Base-by-base conservation (phyloP, 768 basidiomycete genomes). In the Termitomyces titanicus region DNA sequence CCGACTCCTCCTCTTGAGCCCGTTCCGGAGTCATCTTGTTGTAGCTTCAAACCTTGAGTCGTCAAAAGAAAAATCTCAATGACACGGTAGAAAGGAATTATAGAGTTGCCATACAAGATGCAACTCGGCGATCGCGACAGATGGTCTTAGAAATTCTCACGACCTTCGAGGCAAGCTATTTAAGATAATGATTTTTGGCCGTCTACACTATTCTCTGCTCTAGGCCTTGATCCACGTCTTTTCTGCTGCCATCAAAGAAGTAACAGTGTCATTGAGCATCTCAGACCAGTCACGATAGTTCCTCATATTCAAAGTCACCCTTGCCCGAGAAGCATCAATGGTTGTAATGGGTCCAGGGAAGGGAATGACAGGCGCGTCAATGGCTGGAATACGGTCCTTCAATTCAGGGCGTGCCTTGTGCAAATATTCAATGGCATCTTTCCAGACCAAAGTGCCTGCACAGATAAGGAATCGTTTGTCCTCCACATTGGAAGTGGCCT, bases 381-480 rank as follows among this genome's bases (percentile, higher is more conserved):
- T n/a, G 6, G 50, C 46, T 13, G 59, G 59, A 13, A 70, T 49
- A 20, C 70, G 54, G 29, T 46, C 45, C 34, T 57, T 59, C n/a
- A 73, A 43, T 24, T 63, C 63, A 10, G 70, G 70, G 11, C 68
- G 61, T 25, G 64, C 52, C 46, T 59, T 58, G 9, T 58, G 61
- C 33, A 73, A 48, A 33, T 64, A 61, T 25, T 68, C 59, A 6
- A 67, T 49, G 24, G 64, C 64, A 24, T 63, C 56, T 38, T 61
- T 53, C 51, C 63, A 64, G 10, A 58, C 31, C 31, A 66, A 34
- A 10, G 55, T 58, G 35, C 61, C 57, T 9, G 68, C 68, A 5
- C 64, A 64, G 4, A 63, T 56, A 18, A 72, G 53, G 58, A 72
- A 57, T 15, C 71, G 66, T 50, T 73, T 73, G 8, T 67, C 63